Evolutionary conservation across 495 filamentous ascomycete species (phyloP).

Genomic region (Penicillium salamii): DNA sequence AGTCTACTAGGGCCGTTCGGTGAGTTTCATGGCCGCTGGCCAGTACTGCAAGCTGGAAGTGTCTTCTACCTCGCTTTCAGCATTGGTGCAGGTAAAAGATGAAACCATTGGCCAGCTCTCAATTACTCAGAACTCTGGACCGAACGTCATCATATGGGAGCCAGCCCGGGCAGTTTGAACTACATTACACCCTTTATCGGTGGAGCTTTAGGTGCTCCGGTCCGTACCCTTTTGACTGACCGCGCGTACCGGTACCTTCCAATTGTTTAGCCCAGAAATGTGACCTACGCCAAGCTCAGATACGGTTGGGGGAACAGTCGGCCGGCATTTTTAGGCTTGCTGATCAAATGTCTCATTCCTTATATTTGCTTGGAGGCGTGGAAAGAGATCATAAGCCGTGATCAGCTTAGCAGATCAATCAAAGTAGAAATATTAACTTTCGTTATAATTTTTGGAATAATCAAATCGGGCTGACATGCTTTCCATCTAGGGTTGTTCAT

Average conservation of each 20-base stretch:
- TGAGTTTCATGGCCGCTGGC: conserved; percentile 56
- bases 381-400: neutral
- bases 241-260: conserved; percentile 40
- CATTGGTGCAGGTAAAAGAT: conserved; percentile 40
- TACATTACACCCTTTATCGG: conserved; percentile 58
- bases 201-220: conserved; percentile 55
- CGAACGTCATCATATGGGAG: conserved; percentile 39
- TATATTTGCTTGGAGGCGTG: conserved; percentile 45
- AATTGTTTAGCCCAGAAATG: conserved; percentile 61
- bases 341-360: conserved; percentile 47
- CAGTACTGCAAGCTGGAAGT: conserved; percentile 50
- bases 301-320: conserved; percentile 55
- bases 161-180: conserved; percentile 52
- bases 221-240: conserved; percentile 34
- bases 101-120: conserved; percentile 18
- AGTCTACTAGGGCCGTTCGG: conserved; percentile 55
- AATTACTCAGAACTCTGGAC: conserved; percentile 58
- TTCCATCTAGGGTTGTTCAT: no score
- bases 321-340: conserved; percentile 44
- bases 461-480: no score
- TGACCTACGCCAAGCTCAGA: conserved; percentile 37
- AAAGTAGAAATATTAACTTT: neutral
- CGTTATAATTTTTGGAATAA: neutral
- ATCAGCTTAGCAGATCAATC: conserved; percentile 7
- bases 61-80: conserved; percentile 55